Evolutionary conservation across 345 rosid species (phyloP).

Genomic region (Raphanus raphanistrum): DNA sequence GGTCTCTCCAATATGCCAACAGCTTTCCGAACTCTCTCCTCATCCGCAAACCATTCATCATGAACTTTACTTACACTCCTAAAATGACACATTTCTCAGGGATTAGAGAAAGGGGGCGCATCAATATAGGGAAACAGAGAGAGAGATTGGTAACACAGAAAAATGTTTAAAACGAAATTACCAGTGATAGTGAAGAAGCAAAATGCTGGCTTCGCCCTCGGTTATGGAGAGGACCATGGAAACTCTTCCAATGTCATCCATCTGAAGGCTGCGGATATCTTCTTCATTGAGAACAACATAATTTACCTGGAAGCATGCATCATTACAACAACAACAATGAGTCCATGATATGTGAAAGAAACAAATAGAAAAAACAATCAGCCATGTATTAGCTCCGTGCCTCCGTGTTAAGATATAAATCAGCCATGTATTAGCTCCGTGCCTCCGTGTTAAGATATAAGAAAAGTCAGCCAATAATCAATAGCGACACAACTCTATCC

Average conservation of each 20-base stretch:
- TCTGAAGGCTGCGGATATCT: constrained; percentile 69
- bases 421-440: too few species aligned
- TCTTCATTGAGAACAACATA: constrained; percentile 63
- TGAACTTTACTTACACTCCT: constrained; percentile 85
- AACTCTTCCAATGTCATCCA: constrained; percentile 67
- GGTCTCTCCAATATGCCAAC: constrained; percentile 77
- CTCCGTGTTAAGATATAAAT: too few species aligned
- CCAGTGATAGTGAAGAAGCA: constrained; percentile 84
- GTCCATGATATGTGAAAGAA: constrained; percentile 17
- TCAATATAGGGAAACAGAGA: neutral
- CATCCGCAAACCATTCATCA: constrained; percentile 97
- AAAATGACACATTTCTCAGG: constrained; percentile 21
- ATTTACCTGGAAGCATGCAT: constrained; percentile 54
- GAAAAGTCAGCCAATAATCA: neutral
- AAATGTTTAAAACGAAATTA: constrained; percentile 32
- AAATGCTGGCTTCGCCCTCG: constrained; percentile 52
- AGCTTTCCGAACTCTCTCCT: constrained; percentile 67
- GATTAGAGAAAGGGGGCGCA: constrained; percentile 16
- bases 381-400: neutral
- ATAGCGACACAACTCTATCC: neutral
- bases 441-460: too few species aligned
- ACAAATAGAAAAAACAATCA: neutral
- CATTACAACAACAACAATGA: constrained; percentile 10
- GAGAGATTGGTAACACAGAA: neutral
- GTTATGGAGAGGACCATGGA: constrained; percentile 74